These are phyloP conservation scores for Xerophyta viscosa DNA, from an alignment of 106 monocot species.

Conservation along the genomic window DNA sequence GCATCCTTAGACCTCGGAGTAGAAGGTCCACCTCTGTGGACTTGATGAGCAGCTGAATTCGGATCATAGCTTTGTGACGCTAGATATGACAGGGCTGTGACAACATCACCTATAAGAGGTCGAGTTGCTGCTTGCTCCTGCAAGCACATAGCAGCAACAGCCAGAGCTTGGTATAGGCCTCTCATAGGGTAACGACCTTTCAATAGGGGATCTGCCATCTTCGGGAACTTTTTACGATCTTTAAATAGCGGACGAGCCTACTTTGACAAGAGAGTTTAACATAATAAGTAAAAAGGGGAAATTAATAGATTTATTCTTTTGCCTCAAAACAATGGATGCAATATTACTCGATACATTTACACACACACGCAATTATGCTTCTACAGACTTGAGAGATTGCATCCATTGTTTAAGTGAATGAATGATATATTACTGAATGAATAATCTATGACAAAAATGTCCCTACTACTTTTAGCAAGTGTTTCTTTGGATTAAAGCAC, in stretches of 20 bases:
- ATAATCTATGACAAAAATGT: too few relatives aligned
- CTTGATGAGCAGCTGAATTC: constrained; percentile 33
- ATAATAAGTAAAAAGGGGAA: too few relatives aligned
- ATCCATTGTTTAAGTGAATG: too few relatives aligned
- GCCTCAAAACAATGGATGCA: too few relatives aligned
- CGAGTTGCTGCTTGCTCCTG: constrained; percentile 85
- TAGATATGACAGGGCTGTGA: constrained; percentile 76
- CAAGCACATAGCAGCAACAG: constrained; percentile 93
- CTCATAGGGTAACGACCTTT: constrained; percentile 72
- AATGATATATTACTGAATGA: too few relatives aligned
- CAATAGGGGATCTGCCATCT: constrained; percentile 83
- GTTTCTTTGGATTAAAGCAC: too few relatives aligned
- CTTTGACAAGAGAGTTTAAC: too few relatives aligned
- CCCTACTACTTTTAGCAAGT: too few relatives aligned
- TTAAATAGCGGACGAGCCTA: constrained; percentile 94
- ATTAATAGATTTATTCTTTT: too few relatives aligned
- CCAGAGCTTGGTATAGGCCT: constrained; percentile 82
- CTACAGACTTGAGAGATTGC: too few relatives aligned
- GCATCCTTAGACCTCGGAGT: constrained; percentile 44
- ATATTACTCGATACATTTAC: too few relatives aligned
- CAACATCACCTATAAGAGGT: constrained; percentile 82
- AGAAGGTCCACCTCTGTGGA: constrained; percentile 34
- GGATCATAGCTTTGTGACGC: constrained; percentile 79
- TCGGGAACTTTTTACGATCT: constrained; percentile 76
- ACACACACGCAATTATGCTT: too few relatives aligned